Evolutionary conservation across 352 stramenopile genomes (phyloP).

Genomic region (Phytophthora rubi): DNA sequence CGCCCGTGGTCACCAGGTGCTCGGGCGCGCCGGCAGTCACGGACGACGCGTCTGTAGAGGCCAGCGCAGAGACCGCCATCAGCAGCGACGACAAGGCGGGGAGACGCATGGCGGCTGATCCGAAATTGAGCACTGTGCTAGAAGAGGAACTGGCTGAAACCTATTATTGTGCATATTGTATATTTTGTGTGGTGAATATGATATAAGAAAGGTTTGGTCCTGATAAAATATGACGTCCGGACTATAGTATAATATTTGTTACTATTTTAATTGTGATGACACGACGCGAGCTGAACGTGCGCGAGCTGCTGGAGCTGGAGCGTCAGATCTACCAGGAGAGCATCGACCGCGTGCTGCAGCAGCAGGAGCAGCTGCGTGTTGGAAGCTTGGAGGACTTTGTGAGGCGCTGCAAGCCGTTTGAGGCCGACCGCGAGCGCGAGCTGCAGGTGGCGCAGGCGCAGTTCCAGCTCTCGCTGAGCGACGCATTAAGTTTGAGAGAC

Average conservation of each 20-base stretch:
- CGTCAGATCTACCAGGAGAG: constrained; percentile 85
- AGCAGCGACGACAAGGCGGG: constrained; percentile 25
- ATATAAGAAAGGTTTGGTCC: too few relatives aligned
- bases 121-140: background rate
- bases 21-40: constrained; percentile 70
- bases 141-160: constrained; percentile 35
- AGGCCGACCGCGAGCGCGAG: constrained; percentile 53
- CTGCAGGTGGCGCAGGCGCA: constrained; percentile 58
- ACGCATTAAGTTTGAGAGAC: constrained; percentile 65
- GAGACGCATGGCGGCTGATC: constrained; percentile 29
- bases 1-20: constrained; percentile 64
- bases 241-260: too few relatives aligned
- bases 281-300: constrained; percentile 52
- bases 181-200: too few relatives aligned
- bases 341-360: constrained; percentile 65
- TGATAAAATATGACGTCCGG: too few relatives aligned
- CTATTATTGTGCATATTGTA: background rate
- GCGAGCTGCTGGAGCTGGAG: constrained; percentile 81
- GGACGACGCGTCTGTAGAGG: constrained; percentile 42
- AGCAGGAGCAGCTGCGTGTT: constrained; percentile 52
- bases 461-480: constrained; percentile 56
- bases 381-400: constrained; percentile 72
- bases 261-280: background rate
- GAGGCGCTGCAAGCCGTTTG: constrained; percentile 63
- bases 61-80: constrained; percentile 11